These are phyloP conservation scores for Pyricularia sp. DNA, from an alignment of 2,329 filamentous ascomycete genomes.

Conservation along the genomic window DNA sequence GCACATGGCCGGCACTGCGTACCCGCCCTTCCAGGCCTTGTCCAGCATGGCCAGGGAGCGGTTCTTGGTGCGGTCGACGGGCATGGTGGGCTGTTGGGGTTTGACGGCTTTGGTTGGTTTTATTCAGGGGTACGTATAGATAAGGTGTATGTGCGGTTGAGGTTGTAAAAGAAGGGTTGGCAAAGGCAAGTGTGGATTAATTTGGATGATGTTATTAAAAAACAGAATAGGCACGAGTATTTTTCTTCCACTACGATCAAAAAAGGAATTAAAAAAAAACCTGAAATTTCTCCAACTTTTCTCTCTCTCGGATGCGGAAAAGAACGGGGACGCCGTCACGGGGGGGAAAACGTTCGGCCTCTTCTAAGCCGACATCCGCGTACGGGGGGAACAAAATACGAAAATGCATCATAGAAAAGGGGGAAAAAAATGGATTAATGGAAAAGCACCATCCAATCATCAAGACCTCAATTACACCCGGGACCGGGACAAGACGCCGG, in stretches of 20 bases:
- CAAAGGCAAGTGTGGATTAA: neutral
- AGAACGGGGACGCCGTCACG: neutral
- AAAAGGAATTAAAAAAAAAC: too few species aligned
- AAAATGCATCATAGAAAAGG: neutral
- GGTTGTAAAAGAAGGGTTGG: neutral
- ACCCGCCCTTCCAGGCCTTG: conserved; percentile 42
- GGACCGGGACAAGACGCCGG: neutral
- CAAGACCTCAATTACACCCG: neutral
- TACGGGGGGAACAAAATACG: neutral
- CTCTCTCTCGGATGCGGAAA: too few species aligned
- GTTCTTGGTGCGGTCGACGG: neutral
- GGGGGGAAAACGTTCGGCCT: neutral
- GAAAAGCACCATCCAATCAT: neutral
- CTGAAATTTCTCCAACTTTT: neutral
- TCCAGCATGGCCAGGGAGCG: conserved; percentile 34
- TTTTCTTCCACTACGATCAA: too few species aligned
- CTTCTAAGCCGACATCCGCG: neutral
- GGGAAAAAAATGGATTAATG: neutral
- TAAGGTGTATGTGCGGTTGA: neutral
- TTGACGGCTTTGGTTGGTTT: neutral
- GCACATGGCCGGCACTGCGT: conserved; percentile 48
- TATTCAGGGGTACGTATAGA: neutral
- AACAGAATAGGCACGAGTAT: neutral
- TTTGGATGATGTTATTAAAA: neutral
- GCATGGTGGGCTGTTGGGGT: neutral